These are phyloP conservation scores for Cardamine occulta DNA, from an alignment of 345 rosid genomes.

Conservation along the genomic window DNA sequence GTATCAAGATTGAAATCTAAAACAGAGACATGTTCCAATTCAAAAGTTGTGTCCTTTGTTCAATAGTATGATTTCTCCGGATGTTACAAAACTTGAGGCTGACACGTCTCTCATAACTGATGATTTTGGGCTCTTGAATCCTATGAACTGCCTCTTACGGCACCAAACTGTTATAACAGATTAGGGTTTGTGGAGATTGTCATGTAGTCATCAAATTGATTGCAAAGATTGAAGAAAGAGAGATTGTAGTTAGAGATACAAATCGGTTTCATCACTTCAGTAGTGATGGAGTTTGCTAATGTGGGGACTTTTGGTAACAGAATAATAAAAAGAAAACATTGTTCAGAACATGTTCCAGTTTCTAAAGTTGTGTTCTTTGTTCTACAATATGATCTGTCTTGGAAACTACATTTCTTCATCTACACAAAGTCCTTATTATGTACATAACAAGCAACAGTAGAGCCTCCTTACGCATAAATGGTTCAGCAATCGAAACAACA, in stretches of 20 bases:
- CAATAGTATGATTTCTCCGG: neutral
- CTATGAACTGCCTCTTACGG: no score
- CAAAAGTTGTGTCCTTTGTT: neutral
- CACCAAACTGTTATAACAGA: no score
- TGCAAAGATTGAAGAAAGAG: conserved; percentile 64
- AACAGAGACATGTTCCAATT: neutral
- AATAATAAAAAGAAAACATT: neutral
- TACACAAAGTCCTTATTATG: no score
- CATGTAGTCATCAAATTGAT: conserved; percentile 73
- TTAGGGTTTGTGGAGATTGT: conserved; percentile 90
- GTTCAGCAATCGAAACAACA: no score
- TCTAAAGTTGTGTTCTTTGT: no score
- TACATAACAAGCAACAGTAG: no score
- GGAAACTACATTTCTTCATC: no score
- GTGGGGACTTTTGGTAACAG: conserved; percentile 78
- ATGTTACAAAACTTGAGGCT: no score
- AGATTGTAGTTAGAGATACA: conserved; percentile 80
- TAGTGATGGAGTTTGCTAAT: conserved; percentile 69
- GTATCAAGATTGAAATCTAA: neutral
- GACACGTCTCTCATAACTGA: no score
- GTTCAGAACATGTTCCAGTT: conserved; percentile 26
- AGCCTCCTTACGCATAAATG: no score
- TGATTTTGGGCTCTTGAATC: no score
- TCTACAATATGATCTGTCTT: no score
- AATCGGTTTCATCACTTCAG: conserved; percentile 80